phyloP scores from a whole-genome alignment of 805 yeast genomes.

The Zygoascus bituminiphila region DNA sequence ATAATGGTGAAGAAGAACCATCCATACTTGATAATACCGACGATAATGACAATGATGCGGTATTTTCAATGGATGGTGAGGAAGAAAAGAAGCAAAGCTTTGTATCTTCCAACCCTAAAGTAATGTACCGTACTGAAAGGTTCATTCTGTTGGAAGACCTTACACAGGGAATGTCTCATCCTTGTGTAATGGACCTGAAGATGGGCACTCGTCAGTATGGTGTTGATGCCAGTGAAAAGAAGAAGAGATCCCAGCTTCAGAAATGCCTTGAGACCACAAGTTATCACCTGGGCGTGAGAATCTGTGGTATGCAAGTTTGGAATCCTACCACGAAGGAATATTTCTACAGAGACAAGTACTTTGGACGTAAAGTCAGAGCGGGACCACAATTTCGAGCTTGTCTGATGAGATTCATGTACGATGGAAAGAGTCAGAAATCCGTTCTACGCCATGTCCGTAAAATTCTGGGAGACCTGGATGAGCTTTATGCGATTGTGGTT shows the following conservation, averaged over 20 bases:
- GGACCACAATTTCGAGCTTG: constrained; percentile 75
- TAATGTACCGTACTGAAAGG: constrained; percentile 54
- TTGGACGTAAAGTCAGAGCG: constrained; percentile 66
- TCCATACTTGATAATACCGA: not conserved
- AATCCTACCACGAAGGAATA: constrained; percentile 39
- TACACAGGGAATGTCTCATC: constrained; percentile 70
- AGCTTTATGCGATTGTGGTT: constrained; percentile 46
- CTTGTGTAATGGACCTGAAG: constrained; percentile 89
- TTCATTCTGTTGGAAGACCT: constrained; percentile 86
- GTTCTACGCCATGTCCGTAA: constrained; percentile 59
- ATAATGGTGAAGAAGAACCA: not conserved
- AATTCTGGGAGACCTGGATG: constrained; percentile 51
- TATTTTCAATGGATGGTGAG: constrained; percentile 16
- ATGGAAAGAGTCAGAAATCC: constrained; percentile 54
- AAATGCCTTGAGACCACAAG: constrained; percentile 83
- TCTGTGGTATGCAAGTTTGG: constrained; percentile 93
- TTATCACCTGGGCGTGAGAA: constrained; percentile 73
- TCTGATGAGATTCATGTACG: constrained; percentile 68
- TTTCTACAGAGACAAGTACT: constrained; percentile 79
- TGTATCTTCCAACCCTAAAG: constrained; percentile 3
- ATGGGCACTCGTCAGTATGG: constrained; percentile 99
- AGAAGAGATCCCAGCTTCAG: constrained; percentile 67
- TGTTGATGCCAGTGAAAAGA: constrained; percentile 69
- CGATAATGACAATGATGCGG: constrained; percentile 5
- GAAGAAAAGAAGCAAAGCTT: not conserved